Evolutionary conservation across 352 stramenopile genomes (phyloP).

Genomic region (Plasmopara viticola): DNA sequence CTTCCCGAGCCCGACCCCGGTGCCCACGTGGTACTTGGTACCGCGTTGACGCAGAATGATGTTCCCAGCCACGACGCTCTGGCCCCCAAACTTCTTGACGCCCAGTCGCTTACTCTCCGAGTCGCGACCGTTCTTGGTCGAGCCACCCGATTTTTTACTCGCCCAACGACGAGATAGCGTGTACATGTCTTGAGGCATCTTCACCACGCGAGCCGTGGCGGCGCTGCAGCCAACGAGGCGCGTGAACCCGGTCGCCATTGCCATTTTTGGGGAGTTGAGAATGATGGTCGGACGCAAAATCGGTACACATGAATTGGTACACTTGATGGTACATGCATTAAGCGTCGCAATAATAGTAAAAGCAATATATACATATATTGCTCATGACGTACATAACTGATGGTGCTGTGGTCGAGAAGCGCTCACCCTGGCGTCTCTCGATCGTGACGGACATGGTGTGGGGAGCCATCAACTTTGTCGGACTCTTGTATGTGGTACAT

Average conservation of each 20-base stretch:
- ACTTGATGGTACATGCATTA: too few relatives aligned
- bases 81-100: conserved; percentile 94
- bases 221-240: too few relatives aligned
- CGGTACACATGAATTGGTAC: too few relatives aligned
- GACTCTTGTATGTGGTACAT: conserved; percentile 61
- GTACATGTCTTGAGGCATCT: conserved; percentile 41
- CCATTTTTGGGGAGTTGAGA: too few relatives aligned
- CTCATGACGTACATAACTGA: conserved; percentile 62
- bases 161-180: conserved; percentile 67
- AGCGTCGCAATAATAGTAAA: too few relatives aligned
- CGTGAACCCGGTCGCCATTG: too few relatives aligned
- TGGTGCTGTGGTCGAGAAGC: conserved; percentile 61
- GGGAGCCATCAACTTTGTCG: conserved; percentile 65
- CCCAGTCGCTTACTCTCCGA: conserved; percentile 94
- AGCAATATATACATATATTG: not conserved
- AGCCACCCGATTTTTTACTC: conserved; percentile 95
- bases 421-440: conserved; percentile 56
- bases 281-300: too few relatives aligned
- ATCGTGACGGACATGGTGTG: conserved; percentile 69
- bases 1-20: conserved; percentile 91
- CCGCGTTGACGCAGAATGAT: conserved; percentile 98
- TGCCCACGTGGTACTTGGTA: conserved; percentile 92
- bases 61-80: conserved; percentile 89
- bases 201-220: conserved; percentile 13
- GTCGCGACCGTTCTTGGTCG: conserved; percentile 96